A percentile compares a stretch with the other conserved stretches of the same genome.
These are phyloP conservation scores for Colletotrichum filicis DNA, from an alignment of 2,329 filamentous ascomycete species.

Conservation along the genomic window DNA sequence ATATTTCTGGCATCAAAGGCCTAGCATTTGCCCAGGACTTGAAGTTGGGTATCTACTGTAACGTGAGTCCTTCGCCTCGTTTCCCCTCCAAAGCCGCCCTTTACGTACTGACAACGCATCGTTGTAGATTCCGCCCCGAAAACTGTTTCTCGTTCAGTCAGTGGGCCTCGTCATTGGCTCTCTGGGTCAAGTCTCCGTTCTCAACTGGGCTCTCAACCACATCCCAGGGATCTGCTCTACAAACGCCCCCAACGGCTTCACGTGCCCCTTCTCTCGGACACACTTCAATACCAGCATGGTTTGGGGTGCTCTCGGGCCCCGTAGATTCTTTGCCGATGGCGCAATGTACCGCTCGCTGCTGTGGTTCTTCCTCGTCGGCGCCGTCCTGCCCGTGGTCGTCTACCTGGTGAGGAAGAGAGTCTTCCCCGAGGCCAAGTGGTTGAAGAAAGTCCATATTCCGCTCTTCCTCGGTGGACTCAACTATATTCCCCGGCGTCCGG, in stretches of 20 bases:
- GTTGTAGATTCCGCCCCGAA: slow-evolving; percentile 50
- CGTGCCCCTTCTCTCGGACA: slow-evolving; percentile 46
- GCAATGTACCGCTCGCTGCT: slow-evolving; percentile 60
- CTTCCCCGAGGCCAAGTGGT: slow-evolving; percentile 32
- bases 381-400: slow-evolving; percentile 57
- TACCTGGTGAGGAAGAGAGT: slow-evolving; percentile 46
- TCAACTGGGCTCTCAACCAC: slow-evolving; percentile 51
- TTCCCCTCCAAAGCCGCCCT: background rate
- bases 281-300: slow-evolving; percentile 65
- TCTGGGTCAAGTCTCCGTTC: slow-evolving; percentile 54
- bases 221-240: slow-evolving; percentile 61
- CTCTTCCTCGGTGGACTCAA: slow-evolving; percentile 45
- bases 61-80: slow-evolving; percentile 36
- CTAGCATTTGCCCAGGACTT: slow-evolving; percentile 55
- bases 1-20: slow-evolving; percentile 54
- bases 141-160: slow-evolving; percentile 55
- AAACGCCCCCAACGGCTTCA: slow-evolving; percentile 59
- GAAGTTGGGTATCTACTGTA: slow-evolving; percentile 56
- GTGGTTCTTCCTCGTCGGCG: slow-evolving; percentile 66
- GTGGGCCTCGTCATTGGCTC: slow-evolving; percentile 55
- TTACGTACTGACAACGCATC: too few relatives aligned
- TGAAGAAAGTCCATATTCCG: slow-evolving; percentile 44
- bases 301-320: slow-evolving; percentile 67
- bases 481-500: slow-evolving; percentile 47
- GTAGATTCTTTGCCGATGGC: slow-evolving; percentile 63